A percentile compares a stretch with the other conserved stretches of the same genome.
phyloP scores from a whole-genome alignment of 148 eudicot genomes.

The Nepenthes gracilis region DNA sequence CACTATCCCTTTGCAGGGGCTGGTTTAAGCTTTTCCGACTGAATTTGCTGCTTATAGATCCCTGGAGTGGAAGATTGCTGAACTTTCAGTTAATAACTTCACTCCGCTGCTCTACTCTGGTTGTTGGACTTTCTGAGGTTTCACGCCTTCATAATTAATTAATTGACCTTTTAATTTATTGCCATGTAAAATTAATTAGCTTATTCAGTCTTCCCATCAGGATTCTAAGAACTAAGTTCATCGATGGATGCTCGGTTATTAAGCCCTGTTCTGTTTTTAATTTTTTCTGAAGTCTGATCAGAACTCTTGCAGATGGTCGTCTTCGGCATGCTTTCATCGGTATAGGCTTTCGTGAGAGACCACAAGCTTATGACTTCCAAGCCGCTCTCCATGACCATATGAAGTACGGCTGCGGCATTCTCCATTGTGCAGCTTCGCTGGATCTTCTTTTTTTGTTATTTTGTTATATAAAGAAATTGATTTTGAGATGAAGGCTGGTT shows the following conservation, averaged over 20 bases:
- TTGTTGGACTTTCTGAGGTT: too few species aligned
- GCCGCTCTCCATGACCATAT: conserved; percentile 99
- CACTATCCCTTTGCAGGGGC: too few species aligned
- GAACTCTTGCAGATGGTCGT: conserved; percentile 53
- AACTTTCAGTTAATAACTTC: too few species aligned
- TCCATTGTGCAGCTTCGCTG: background rate
- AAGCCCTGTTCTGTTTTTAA: background rate
- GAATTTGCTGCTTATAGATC: too few species aligned
- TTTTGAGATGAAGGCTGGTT: background rate
- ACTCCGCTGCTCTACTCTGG: too few species aligned
- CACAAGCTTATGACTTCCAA: conserved; percentile 95
- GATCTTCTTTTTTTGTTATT: background rate
- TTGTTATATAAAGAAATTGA: background rate
- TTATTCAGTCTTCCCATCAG: too few species aligned
- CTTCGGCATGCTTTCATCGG: conserved; percentile 96
- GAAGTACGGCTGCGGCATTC: conserved; percentile 44
- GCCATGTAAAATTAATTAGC: too few species aligned
- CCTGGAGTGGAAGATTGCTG: too few species aligned
- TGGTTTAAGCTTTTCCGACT: too few species aligned
- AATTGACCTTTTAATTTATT: too few species aligned
- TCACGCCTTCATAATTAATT: too few species aligned
- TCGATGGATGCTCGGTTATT: background rate
- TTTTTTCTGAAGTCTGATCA: background rate
- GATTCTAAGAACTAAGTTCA: background rate
- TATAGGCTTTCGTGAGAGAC: conserved; percentile 88